Base-by-base conservation (phyloP, 2,329 filamentous ascomycete species). In the Colletotrichum tropicicola region DNA sequence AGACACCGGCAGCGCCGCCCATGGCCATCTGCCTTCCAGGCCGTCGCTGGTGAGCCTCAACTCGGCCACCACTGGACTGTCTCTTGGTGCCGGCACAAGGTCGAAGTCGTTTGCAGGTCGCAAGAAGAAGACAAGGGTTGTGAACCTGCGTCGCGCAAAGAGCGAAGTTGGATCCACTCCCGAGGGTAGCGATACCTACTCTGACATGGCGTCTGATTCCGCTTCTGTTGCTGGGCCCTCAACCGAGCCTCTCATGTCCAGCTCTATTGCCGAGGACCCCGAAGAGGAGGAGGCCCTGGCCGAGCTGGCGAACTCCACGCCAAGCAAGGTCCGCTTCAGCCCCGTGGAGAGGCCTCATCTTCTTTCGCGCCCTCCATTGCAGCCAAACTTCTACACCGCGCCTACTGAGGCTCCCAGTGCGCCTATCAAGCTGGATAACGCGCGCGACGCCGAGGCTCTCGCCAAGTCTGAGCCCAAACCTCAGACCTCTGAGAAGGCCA, bases 51-150 rank as follows among this genome's bases (percentile, higher is more conserved):
- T 85, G 2, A 91, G 85, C 74, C 76, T 89, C 64, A 83, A 85
- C 65, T 90, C 91, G 0, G 84, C 86, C 37, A 83, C 85, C 2
- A 85, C 85, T 5, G 89, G 89, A 1, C 77, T 92, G n/a, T 85
- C 86, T 13, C 81, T 93, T 8, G 89, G 89, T 19, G 82, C 87
- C 4, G 85, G 84, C 56, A 82, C 87, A 49, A 80, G 85, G 69
- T 80, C 85, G 44, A 87, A 91, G 68, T 80, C 89, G 4, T 85
- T 88, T 66, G 83, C 85, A 21, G 84, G 87, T 32, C 87, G 92
- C 57, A 95, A 92, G 80, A 92, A 92, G 83, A 97, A 95, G 85
- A 93, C 88, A 63, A 85, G 93, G 19, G 90, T 97, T 13, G 92
- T 97, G 65, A 93, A 97, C 72, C 82, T 97, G 13, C 86, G 93